A percentile compares a stretch with the other conserved stretches of the same genome.
Conservation (phyloP, 371 early-diverging fungal genomes). For the Apophysomyces variabilis region DNA sequence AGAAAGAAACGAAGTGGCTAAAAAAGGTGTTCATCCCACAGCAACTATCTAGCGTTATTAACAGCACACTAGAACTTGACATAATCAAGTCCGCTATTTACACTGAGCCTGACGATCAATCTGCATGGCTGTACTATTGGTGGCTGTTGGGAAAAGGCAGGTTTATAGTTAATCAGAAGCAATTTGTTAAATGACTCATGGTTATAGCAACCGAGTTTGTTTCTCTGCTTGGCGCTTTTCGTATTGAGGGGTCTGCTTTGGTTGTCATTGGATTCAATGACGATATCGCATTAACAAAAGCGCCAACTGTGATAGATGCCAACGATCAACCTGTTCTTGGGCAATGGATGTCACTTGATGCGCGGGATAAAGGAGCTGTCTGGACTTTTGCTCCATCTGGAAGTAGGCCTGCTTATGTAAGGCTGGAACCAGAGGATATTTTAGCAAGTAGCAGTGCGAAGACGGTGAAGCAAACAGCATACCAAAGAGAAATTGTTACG, state of each 20-base stretch:
- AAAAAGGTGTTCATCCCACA: slow-evolving; percentile 28
- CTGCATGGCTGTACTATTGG: slow-evolving; percentile 94
- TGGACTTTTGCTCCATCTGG: slow-evolving; percentile 25
- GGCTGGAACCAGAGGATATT: slow-evolving; percentile 17
- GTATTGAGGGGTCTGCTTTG: slow-evolving; percentile 12
- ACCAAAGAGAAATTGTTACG: slow-evolving; percentile 19
- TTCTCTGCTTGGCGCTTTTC: slow-evolving; percentile 28
- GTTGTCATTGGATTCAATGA: slow-evolving; percentile 34
- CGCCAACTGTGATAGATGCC: slow-evolving; percentile 20
- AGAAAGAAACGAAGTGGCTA: slow-evolving; percentile 43
- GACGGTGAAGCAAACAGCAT: slow-evolving; percentile 11
- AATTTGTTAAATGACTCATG: not conserved
- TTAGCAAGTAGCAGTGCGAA: slow-evolving; percentile 32
- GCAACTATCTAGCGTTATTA: not conserved
- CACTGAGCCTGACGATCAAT: slow-evolving; percentile 97
- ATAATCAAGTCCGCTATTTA: slow-evolving; percentile 87
- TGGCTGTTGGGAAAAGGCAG: slow-evolving; percentile 81
- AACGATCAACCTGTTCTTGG: slow-evolving; percentile 13
- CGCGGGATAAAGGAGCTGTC: slow-evolving; percentile 22
- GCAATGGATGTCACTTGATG: slow-evolving; percentile 23
- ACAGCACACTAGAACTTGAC: slow-evolving; percentile 66
- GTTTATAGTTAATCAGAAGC: slow-evolving; percentile 1
- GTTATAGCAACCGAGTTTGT: slow-evolving; percentile 25
- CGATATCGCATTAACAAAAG: slow-evolving; percentile 15
- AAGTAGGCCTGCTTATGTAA: not conserved